Evolutionary conservation across 345 rosid species (phyloP).

Genomic region (Cochlearia excelsa): DNA sequence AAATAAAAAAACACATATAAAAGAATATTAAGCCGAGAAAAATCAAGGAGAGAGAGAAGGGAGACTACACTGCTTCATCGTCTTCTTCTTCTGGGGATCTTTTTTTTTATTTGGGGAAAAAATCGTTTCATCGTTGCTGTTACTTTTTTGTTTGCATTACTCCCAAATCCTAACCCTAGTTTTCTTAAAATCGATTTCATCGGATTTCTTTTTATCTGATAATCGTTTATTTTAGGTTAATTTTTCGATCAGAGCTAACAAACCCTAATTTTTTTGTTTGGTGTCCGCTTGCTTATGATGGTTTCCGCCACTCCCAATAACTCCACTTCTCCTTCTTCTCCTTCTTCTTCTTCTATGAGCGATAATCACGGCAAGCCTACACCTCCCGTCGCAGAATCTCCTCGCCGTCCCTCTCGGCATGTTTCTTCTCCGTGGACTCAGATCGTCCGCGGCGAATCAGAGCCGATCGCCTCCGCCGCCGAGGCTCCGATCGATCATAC

Average conservation of each 20-base stretch:
- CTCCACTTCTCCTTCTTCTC: constrained; percentile 27
- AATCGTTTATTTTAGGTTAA: constrained; percentile 19
- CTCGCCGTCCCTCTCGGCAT: constrained; percentile 30
- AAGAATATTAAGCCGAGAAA: not conserved
- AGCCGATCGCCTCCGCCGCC: constrained; percentile 27
- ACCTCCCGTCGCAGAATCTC: not conserved
- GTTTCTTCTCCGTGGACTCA: constrained; percentile 36
- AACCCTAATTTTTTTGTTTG: constrained; percentile 33
- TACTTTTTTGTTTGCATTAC: constrained; percentile 13
- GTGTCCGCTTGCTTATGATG: constrained; percentile 11
- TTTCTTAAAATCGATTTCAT: constrained; percentile 12
- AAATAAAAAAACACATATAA: not conserved
- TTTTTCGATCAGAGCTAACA: constrained; percentile 30
- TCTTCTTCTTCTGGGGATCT: constrained; percentile 31
- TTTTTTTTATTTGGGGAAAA: not conserved
- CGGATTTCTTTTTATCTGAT: constrained; percentile 7
- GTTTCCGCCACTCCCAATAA: constrained; percentile 31
- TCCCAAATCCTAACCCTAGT: constrained; percentile 33
- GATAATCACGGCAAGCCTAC: constrained; percentile 29
- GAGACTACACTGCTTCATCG: constrained; percentile 37
- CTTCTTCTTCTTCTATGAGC: constrained; percentile 27
- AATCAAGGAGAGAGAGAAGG: constrained; percentile 5
- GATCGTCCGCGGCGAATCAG: constrained; percentile 37
- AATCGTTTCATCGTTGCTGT: not conserved
- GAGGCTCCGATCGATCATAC: constrained; percentile 30